Evolutionary conservation across 2,329 filamentous ascomycete species (phyloP).

Genomic region (Lecanoromycetidae sp.): DNA sequence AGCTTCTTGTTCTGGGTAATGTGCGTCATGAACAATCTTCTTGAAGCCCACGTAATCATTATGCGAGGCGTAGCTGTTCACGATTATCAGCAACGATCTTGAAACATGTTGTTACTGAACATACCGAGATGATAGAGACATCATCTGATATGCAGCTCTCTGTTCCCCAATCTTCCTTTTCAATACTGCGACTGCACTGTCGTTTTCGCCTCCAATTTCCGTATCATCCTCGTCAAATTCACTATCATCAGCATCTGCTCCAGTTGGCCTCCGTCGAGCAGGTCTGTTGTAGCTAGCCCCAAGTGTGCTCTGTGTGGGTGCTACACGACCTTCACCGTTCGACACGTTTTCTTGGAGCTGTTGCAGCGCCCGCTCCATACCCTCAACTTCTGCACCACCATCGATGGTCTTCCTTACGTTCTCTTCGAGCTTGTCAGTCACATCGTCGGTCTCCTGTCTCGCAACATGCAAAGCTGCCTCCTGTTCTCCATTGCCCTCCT

Average conservation of each 20-base stretch:
- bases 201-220: constrained; percentile 30
- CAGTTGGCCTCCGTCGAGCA: constrained; percentile 19
- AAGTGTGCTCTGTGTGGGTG: constrained; percentile 24
- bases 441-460: constrained; percentile 34
- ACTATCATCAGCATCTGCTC: constrained; percentile 23
- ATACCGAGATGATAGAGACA: constrained; percentile 33
- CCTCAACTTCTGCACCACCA: constrained; percentile 35
- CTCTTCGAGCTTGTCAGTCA: constrained; percentile 46
- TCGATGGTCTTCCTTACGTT: constrained; percentile 48
- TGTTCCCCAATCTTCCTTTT: constrained; percentile 27
- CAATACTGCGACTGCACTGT: constrained; percentile 34
- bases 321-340: constrained; percentile 19
- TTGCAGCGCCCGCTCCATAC: constrained; percentile 33
- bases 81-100: constrained; percentile 19
- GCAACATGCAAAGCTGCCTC: constrained; percentile 26
- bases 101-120: constrained; percentile 12
- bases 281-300: constrained; percentile 28
- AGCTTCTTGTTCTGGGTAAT: constrained; percentile 40
- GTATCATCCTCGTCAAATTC: constrained; percentile 28
- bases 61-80: constrained; percentile 43
- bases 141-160: constrained; percentile 26
- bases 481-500: constrained; percentile 23
- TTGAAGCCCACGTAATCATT: constrained; percentile 52
- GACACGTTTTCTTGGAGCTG: constrained; percentile 29
- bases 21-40: constrained; percentile 48